These are phyloP conservation scores for Solanum bukasovii DNA, from an alignment of 257 asterid genomes.

Conservation along the genomic window DNA sequence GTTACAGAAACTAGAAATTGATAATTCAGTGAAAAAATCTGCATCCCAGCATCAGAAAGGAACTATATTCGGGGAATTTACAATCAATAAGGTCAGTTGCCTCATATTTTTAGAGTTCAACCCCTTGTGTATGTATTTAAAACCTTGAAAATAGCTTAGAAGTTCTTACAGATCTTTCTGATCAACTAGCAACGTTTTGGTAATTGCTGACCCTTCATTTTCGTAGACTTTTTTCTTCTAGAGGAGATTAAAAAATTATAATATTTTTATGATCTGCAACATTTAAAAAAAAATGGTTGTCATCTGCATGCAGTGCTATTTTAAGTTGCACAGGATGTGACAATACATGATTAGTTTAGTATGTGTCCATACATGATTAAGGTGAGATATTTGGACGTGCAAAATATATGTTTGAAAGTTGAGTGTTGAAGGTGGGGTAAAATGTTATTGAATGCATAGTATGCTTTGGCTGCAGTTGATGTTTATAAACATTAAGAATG, in stretches of 20 bases:
- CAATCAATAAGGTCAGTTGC: constrained; percentile 48
- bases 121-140: background rate
- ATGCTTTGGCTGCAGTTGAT: background rate
- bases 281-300: background rate
- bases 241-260: background rate
- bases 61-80: constrained; percentile 37
- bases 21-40: constrained; percentile 35
- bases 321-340: background rate
- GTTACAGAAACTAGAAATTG: constrained; percentile 31
- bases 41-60: constrained; percentile 36
- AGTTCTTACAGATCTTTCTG: background rate
- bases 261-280: background rate
- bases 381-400: background rate
- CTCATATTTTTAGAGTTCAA: background rate
- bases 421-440: background rate
- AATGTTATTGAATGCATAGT: background rate
- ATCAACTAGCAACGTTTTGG: background rate
- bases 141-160: background rate
- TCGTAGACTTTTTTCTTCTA: background rate
- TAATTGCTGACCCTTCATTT: background rate
- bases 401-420: background rate
- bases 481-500: background rate
- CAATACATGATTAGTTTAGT: background rate
- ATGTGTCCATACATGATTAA: background rate
- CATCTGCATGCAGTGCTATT: background rate